Conservation (phyloP, 176 grass and related monocot species). For the Avena sativa region DNA sequence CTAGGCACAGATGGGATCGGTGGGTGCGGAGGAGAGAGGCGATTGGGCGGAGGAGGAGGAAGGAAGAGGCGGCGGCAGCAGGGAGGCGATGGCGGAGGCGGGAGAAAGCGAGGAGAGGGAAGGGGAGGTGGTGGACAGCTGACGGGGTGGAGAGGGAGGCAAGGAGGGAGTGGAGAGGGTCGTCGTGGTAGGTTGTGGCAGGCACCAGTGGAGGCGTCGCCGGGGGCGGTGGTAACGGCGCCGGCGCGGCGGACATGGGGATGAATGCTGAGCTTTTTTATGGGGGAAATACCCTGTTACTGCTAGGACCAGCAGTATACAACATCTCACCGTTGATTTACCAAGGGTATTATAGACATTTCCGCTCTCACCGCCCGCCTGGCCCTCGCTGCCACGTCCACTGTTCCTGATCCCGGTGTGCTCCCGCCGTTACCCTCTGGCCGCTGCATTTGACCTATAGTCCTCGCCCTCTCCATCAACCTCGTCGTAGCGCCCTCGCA, state of each 20-base stretch:
- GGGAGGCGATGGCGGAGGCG: constrained; percentile 46
- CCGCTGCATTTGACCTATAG: no score
- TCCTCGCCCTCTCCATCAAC: no score
- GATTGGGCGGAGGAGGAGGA: constrained; percentile 47
- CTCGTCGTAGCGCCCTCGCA: no score
- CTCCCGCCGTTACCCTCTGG: no score
- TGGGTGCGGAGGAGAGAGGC: constrained; percentile 32
- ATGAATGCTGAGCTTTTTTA: neutral
- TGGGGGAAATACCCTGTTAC: no score
- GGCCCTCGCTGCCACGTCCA: no score
- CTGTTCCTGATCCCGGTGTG: no score
- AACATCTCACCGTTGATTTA: no score
- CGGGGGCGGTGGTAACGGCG: constrained; percentile 12
- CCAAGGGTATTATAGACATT: no score
- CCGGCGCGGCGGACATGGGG: constrained; percentile 33
- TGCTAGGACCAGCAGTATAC: no score
- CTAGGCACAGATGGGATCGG: constrained; percentile 35
- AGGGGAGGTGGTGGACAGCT: constrained; percentile 41
- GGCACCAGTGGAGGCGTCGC: neutral
- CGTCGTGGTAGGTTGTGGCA: neutral
- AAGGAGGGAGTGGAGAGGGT: constrained; percentile 26
- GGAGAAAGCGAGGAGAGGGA: constrained; percentile 49
- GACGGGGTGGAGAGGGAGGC: constrained; percentile 31
- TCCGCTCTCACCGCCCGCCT: no score
- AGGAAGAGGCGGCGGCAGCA: neutral